Percentiles rank a stretch among this genome's conserved stretches.
phyloP scores from a whole-genome alignment of 768 basidiomycete species.

The Asterophora parasitica region DNA sequence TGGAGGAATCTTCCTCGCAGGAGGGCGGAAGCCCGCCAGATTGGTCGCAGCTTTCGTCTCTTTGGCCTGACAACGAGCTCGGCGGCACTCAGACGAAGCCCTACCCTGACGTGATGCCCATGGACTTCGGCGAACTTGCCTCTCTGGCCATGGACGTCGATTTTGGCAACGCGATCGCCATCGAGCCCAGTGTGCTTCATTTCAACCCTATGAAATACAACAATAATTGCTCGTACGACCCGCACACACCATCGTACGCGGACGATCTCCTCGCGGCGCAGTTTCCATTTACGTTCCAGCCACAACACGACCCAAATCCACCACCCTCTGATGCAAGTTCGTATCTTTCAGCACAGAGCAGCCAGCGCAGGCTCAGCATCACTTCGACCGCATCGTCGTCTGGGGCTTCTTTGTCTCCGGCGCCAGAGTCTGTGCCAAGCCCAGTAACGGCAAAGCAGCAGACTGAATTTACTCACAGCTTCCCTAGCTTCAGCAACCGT shows the following conservation, averaged over 20 bases:
- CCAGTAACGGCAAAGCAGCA: constrained; percentile 22
- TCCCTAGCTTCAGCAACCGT: constrained; percentile 16
- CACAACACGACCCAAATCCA: constrained; percentile 17
- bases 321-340: constrained; percentile 23
- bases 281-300: constrained; percentile 41
- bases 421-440: constrained; percentile 34
- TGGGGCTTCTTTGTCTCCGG: constrained; percentile 48
- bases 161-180: constrained; percentile 50
- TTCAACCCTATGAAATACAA: constrained; percentile 30
- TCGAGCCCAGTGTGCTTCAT: constrained; percentile 65
- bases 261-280: constrained; percentile 22
- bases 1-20: constrained; percentile 26
- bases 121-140: constrained; percentile 37
- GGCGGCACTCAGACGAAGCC: constrained; percentile 24
- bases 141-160: constrained; percentile 54
- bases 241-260: constrained; percentile 18
- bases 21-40: constrained; percentile 35
- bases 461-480: constrained; percentile 20
- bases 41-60: constrained; percentile 49
- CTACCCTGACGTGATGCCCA: constrained; percentile 30
- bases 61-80: constrained; percentile 39
- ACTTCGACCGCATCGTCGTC: constrained; percentile 54
- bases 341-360: constrained; percentile 23
- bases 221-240: constrained; percentile 23
- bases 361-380: constrained; percentile 41